Base-by-base conservation (phyloP, 108 stramenopile species). In the Craspedostauros australis region DNA sequence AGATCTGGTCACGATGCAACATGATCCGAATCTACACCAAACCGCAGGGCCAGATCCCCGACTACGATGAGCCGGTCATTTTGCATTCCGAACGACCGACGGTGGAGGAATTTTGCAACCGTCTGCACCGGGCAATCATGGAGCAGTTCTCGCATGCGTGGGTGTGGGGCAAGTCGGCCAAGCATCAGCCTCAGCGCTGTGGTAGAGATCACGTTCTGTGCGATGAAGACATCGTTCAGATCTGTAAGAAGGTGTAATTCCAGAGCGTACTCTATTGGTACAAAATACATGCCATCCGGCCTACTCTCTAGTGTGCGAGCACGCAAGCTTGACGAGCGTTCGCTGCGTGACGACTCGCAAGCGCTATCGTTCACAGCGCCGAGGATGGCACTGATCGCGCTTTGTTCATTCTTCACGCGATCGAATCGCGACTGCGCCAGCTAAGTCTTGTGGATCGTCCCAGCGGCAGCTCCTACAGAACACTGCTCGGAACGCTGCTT, bases 11-110 rank as follows among this genome's bases (percentile, higher is more conserved):
- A 38, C 59, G 83, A 48, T 75, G 66, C 47, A 46, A 57, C 40
- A 69, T 69, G 66, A 42, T 97, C 47, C 82, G 98, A 33, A 96
- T 99, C 40, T 99, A 98, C 75, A 99, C 98, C 45, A 99, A 99
- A 71, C 97, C 97, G 19, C 96, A 96, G 62, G 97, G 98, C 2
- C 91, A 96, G 59, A 86, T 93, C 24, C 98, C 98, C 4, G 97
- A 99, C 62, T 96, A 95, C 72, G 92, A 88, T 28, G 95, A 84
- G 47, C 98, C 98, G 18, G 96, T 98, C 24, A 95, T 99, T 73
- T 73, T 99, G 50, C 98, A 99, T 63, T 76, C 84, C n/a, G 67
- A 75, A 62, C 80, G 77, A 56, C 98, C 98, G 7, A 87, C 95
- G 6, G 64, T 99, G 16, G 97, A 96, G 67, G 84, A 95, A 60